Base-by-base conservation (phyloP, 257 asterid genomes). In the Verbena officinalis region DNA sequence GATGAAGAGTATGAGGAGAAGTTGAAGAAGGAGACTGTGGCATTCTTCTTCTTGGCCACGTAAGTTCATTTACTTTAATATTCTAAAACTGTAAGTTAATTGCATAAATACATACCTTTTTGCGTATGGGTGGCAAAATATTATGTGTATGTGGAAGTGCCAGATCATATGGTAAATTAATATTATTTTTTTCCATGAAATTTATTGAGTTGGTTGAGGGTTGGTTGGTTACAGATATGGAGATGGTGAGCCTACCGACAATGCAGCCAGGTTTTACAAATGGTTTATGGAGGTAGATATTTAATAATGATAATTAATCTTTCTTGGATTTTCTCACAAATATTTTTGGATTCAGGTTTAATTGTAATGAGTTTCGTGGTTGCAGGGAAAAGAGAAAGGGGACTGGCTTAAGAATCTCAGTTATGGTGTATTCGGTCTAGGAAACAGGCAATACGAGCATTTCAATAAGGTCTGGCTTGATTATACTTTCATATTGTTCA, bases 231-330 rank as follows among this genome's bases (percentile, higher is more conserved):
- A 71, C 76, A 94, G 99, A 69, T 94, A 94, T 62, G 99, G 99
- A 76, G 99, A 94, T 66, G 99, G 99, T 62, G 99, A 94, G 83
- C 99, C 99, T 60, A 94, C 99, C 19, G 99, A 94, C 75, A 94
- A 94, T 58, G 99, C 98, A 7, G 98, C 99, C 4, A 86, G 95
- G 65, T 94, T 94, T 73, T 90, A 94, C 77, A 94, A 88, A 73
- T 94, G 99, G 99, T 91, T 94, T 81, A 49, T 59, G 1, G 99
- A 94, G 98, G 99, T 94, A 79, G 72, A 52, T 31, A 16, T 39
- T 10, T 16, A 7, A 4, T 16, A n/a, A 43, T 6, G n/a, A n/a
- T 30, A 13, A 49, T 19, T 40, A 3, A 20, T 5, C 13, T 4
- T 65, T 62, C 17, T 14, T 40, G 63, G 23, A 9, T 69, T 30